These are phyloP conservation scores for Spizellomyces sp. DNA, from an alignment of 192 early-diverging fungal species.

Conservation along the genomic window DNA sequence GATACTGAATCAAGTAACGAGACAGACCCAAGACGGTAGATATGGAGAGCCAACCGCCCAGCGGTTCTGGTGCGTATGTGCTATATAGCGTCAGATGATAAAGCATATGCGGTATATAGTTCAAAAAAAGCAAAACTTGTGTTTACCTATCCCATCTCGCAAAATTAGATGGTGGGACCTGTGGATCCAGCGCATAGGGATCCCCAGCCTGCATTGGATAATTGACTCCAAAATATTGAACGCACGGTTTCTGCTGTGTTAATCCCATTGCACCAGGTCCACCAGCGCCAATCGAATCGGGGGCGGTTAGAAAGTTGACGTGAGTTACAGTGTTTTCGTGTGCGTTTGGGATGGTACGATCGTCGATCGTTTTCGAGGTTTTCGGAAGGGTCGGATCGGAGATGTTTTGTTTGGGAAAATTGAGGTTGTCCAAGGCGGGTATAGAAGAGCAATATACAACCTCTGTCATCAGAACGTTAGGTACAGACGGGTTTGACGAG, in stretches of 20 bases:
- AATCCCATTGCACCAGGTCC: background rate
- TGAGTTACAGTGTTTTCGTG: slow-evolving; percentile 44
- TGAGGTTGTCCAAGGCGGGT: slow-evolving; percentile 41
- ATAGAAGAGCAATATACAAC: slow-evolving; percentile 54
- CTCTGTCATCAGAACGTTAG: too few species aligned
- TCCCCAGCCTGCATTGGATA: slow-evolving; percentile 28
- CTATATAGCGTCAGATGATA: slow-evolving; percentile 19
- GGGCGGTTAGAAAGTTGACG: slow-evolving; percentile 25
- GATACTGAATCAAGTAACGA: slow-evolving; percentile 14
- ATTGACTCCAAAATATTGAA: slow-evolving; percentile 28
- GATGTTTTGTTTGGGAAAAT: slow-evolving; percentile 46
- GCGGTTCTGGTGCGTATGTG: slow-evolving; percentile 26
- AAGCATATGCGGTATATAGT: too few species aligned
- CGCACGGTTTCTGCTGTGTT: slow-evolving; percentile 16
- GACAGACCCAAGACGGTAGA: background rate
- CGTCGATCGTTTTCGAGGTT: slow-evolving; percentile 25
- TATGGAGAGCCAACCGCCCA: slow-evolving; percentile 19
- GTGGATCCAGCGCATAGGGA: slow-evolving; percentile 15
- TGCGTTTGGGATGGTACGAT: slow-evolving; percentile 17
- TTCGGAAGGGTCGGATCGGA: slow-evolving; percentile 40
- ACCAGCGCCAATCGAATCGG: background rate
- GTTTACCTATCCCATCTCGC: too few species aligned
- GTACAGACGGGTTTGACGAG: too few species aligned
- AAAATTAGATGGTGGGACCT: background rate
- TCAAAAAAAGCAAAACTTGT: too few species aligned